Conservation (phyloP, 495 filamentous ascomycete genomes). For the Lophium mytilinum region DNA sequence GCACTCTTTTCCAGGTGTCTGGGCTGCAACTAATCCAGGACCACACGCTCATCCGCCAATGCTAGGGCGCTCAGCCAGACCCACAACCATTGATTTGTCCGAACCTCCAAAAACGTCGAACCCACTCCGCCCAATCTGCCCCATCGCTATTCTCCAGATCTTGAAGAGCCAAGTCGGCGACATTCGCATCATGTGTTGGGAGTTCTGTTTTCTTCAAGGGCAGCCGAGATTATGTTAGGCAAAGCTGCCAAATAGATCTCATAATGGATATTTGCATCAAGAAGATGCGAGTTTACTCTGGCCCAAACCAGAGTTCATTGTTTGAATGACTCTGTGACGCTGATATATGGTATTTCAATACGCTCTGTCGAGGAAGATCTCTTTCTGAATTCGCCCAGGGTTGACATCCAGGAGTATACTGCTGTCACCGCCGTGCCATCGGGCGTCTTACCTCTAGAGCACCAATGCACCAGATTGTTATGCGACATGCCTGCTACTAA, state of each 20-base stretch:
- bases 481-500: background rate
- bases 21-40: constrained; percentile 5
- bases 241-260: no score
- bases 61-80: background rate
- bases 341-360: no score
- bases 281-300: no score
- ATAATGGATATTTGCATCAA: no score
- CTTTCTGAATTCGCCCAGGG: no score
- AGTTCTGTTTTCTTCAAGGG: no score
- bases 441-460: background rate
- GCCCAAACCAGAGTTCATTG: no score
- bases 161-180: background rate
- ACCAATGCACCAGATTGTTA: background rate
- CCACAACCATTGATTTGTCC: background rate
- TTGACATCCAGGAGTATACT: no score
- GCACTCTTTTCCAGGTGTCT: constrained; percentile 2
- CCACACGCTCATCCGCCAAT: background rate
- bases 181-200: no score
- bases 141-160: background rate
- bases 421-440: background rate
- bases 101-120: background rate
- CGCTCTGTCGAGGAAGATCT: no score
- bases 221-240: no score
- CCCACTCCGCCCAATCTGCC: background rate
- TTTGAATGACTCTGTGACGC: no score